phyloP scores from a whole-genome alignment of 805 yeast genomes.

The Diddensiella santjacobensis region DNA sequence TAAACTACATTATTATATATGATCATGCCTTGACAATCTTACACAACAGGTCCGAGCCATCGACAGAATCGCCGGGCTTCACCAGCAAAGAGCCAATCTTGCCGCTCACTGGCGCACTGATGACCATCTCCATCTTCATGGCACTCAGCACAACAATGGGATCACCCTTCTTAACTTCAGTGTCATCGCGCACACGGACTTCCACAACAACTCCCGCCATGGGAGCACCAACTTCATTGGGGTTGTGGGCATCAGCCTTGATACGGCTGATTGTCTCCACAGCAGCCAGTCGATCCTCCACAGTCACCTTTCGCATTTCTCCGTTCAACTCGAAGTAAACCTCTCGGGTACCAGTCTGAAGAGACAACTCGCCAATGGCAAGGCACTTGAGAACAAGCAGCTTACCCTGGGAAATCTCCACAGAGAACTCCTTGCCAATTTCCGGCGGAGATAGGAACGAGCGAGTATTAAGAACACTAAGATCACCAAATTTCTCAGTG shows the following conservation, averaged over 20 bases:
- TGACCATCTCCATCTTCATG: constrained; percentile 99
- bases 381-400: constrained; percentile 82
- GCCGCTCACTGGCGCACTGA: constrained; percentile 87
- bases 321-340: constrained; percentile 98
- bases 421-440: constrained; percentile 82
- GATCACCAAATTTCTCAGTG: constrained; percentile 79
- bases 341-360: constrained; percentile 86
- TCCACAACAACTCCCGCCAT: constrained; percentile 99
- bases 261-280: constrained; percentile 82
- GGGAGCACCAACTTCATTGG: constrained; percentile 95
- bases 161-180: constrained; percentile 93
- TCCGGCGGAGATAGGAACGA: constrained; percentile 84
- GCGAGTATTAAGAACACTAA: constrained; percentile 90
- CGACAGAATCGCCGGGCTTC: constrained; percentile 92
- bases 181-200: constrained; percentile 83
- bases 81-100: constrained; percentile 70
- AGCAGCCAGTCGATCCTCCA: constrained; percentile 82
- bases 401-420: constrained; percentile 94
- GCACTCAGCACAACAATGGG: constrained; percentile 92
- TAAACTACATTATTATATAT: not conserved
- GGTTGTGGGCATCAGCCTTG: constrained; percentile 84
- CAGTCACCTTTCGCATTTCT: constrained; percentile 93
- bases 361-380: constrained; percentile 86
- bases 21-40: constrained; percentile 42
- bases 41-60: constrained; percentile 84